Base-by-base conservation (phyloP, 176 grass and related monocot genomes). In the Carex parvula region DNA sequence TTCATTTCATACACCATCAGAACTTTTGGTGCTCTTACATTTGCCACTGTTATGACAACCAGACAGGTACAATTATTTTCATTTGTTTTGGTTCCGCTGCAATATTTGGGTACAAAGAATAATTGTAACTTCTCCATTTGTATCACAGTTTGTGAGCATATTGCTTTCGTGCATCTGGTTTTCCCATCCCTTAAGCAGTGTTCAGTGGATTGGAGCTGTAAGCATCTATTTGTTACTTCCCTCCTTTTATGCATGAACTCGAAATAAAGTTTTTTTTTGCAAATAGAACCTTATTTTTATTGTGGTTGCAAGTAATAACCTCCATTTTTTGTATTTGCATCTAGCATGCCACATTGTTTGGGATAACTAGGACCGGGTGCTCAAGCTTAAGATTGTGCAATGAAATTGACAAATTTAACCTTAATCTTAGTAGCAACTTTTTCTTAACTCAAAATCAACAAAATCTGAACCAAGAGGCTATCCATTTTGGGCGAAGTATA, bases 21-120 rank as follows among this genome's bases (percentile, higher is more conserved):
- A 11, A 95, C 93, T 35, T 99, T 99, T 39, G 96, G 96, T 42
- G 96, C 96, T 84, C 96, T 99, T 85, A 99, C 96, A 79, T 95
- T 99, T 90, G 96, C 96, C 81, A 99, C 96, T 8, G 93, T 99
- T 87, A 99, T 95, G 96, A 95, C 96, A 30, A 95, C 96, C 54
- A 95, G 96, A 92, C 96, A 99, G 90, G 96, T 95, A 59, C 15
- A 65, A 68, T 81, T 30, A 54, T 29, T 18, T 14, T 81, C 56
- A 64, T 63, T 62, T 46, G 14, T 62, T 61, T 59, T 2, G 24
- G 50, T 54, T 53, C 10, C 16, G 16, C 80, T 63, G 16, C 30
- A 50, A 82, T 42, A n/a, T 33, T 53, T 64, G 15, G 10, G 37
- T 67, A 50, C 70, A 39, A 59, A 18, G 0, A 84, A 78, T 91